Evolutionary conservation across 495 filamentous ascomycete genomes (phyloP).

Genomic region (Xylaria flabelliformis): DNA sequence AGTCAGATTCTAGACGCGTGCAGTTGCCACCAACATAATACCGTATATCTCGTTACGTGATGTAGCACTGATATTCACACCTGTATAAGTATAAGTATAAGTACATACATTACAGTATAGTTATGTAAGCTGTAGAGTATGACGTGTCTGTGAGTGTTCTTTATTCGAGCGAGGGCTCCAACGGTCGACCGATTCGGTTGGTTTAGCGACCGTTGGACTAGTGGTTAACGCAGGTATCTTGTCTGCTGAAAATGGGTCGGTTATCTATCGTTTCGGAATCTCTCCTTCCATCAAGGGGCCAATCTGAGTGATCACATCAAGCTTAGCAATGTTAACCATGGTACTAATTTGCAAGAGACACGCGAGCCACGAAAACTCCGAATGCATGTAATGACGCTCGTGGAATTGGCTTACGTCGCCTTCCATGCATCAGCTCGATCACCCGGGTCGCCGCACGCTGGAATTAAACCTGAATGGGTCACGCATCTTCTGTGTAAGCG

Average conservation of each 20-base stretch:
- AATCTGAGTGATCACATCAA: slow-evolving; percentile 22
- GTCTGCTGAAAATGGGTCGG: slow-evolving; percentile 23
- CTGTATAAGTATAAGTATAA: neutral
- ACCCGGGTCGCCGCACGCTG: neutral
- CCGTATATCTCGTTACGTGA: neutral
- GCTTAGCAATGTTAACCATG: slow-evolving; percentile 17
- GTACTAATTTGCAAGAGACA: slow-evolving; percentile 14
- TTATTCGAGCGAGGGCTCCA: slow-evolving; percentile 15
- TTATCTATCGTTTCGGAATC: slow-evolving; percentile 25
- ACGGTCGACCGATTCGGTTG: slow-evolving; percentile 8
- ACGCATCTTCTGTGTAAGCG: slow-evolving; percentile 7
- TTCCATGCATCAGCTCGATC: slow-evolving; percentile 21
- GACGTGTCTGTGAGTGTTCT: neutral
- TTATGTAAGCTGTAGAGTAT: neutral
- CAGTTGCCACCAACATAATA: neutral
- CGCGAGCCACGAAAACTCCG: slow-evolving; percentile 22
- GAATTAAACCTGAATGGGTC: slow-evolving; percentile 11
- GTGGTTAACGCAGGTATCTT: slow-evolving; percentile 17
- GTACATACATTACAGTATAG: neutral
- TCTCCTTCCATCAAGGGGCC: slow-evolving; percentile 16
- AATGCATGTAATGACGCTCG: slow-evolving; percentile 26
- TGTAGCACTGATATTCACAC: neutral
- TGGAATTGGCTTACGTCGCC: slow-evolving; percentile 12
- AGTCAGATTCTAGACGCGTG: slow-evolving; percentile 21
- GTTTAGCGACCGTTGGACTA: slow-evolving; percentile 21